Base-by-base conservation (phyloP, 192 early-diverging fungal genomes). In the Gaertneriomyces sp. region DNA sequence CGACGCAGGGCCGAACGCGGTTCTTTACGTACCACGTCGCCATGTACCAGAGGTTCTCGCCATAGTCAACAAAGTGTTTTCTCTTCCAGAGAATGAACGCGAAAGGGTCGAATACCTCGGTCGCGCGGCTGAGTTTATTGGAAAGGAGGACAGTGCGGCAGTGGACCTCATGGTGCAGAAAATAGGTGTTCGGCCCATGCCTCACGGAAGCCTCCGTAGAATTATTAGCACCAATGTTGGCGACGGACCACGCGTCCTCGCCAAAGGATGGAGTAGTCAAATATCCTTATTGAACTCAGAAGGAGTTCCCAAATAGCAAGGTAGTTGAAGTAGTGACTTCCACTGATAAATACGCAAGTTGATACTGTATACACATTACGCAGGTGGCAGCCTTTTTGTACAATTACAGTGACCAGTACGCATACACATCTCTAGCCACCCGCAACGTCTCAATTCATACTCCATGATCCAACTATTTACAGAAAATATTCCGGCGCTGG, bases 1-100 rank as follows among this genome's bases (percentile, higher is more conserved):
- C 74, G 97, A 99, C 74, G 97, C 97, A 16, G 97, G 97, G 39
- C 97, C 97, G 49, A 99, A 99, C 66, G 94, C 95, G 0, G 97
- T 99, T 6, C 89, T 99, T 63, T 99, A 98, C 69, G 83, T 92
- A 19, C 82, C 84, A 44, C 75, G 81, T 63, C 79, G 88, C 61
- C 85, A 98, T 74, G 89, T 94, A 74, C 74, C 80, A 45, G 90
- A 94, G 70, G 86, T 99, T 54, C 81, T 95, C 47, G 82, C 89
- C 69, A 69, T 99, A 46, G 74, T 96, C 56, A 83, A 91, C 10
- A 79, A 85, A 58, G 91, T 90, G 74, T 96, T 99, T 84, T 94
- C 96, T 42, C 19, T 66, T 10, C 63, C 64, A 5, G 52, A 74
- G 8, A 45, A 45, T 6, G 67, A 33, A 25, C 46, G 19, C 9